Base-by-base conservation (phyloP, 2,329 filamentous ascomycete genomes). In the Fusarium acutatum region DNA sequence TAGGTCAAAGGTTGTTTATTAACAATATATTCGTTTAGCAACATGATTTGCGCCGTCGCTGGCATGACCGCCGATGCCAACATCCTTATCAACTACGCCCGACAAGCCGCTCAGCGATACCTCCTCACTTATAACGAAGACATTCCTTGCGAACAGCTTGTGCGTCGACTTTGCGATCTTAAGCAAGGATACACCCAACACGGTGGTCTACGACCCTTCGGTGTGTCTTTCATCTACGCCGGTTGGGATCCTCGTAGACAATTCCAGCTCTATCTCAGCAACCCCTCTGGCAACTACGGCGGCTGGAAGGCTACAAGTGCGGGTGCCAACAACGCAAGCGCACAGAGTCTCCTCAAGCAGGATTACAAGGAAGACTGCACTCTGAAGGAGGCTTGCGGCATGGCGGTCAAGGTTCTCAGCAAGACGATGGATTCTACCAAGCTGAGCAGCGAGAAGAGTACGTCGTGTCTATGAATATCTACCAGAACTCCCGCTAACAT, bases 371-470 rank as follows among this genome's bases (percentile, higher is more conserved):
- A 99, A 85, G 95, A 98, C 78, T 98, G 95, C 84, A 93, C 94
- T 75, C 84, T 99, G 81, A 94, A 97, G 86, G 96, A 99, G 86
- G 96, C 97, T 9, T 99, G 96, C 82, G 95, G 93, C 61, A 93
- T 98, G 88, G 96, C 96, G 17, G 96, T 99, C 82, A 99, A 99
- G 89, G 96, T 99, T 73, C 86, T 99, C 75, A 98, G 96, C 89
- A 99, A 99, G 91, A 99, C 96, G 11, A 99, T 99, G 97, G 96
- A 99, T 83, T 97, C 95, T 62, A 98, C 96, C 61, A 99, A 98
- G 88, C 86, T 99, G 81, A 98, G 95, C 87, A 97, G 95, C 81
- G 96, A 99, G 89, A 99, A 99, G 90, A 97, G 95, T 97, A 86
- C 84, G 94, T 38, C 11, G 11, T 26, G 3, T 30, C 18, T 34